Conservation (phyloP, 371 early-diverging fungal genomes). For the Apophysomyces elegans region DNA sequence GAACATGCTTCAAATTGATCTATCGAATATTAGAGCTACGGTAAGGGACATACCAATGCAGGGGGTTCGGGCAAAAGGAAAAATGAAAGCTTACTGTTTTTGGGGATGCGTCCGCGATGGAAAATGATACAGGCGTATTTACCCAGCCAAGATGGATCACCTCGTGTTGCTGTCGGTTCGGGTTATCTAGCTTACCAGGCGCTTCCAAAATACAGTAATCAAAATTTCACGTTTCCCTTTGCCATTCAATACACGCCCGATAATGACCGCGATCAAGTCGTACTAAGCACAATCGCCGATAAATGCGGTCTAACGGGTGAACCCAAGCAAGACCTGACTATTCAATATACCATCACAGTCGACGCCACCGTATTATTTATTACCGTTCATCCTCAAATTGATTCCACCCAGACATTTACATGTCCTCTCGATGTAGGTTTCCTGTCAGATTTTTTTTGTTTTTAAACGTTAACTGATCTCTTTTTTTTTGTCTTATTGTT, state of each 20-base stretch:
- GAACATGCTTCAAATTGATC: slow-evolving; percentile 38
- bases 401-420: slow-evolving; percentile 35
- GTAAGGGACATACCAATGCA: slow-evolving; percentile 27
- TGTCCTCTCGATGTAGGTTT: slow-evolving; percentile 46
- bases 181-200: slow-evolving; percentile 44
- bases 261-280: slow-evolving; percentile 37
- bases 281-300: slow-evolving; percentile 46
- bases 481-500: background rate
- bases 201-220: slow-evolving; percentile 42
- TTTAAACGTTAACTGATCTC: background rate
- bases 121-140: slow-evolving; percentile 44
- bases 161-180: slow-evolving; percentile 43
- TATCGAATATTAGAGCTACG: slow-evolving; percentile 40
- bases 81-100: slow-evolving; percentile 5
- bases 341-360: slow-evolving; percentile 40
- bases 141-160: slow-evolving; percentile 29
- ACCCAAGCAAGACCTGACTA: slow-evolving; percentile 30
- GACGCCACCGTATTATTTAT: slow-evolving; percentile 44
- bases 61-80: background rate
- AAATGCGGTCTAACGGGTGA: slow-evolving; percentile 50
- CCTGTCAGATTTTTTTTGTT: background rate
- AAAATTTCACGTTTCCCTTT: slow-evolving; percentile 55
- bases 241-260: slow-evolving; percentile 43
- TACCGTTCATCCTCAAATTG: slow-evolving; percentile 39
- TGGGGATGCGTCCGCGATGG: no score